Conservation (phyloP, 129 eudicot genomes). For the Flaveria bidentis region DNA sequence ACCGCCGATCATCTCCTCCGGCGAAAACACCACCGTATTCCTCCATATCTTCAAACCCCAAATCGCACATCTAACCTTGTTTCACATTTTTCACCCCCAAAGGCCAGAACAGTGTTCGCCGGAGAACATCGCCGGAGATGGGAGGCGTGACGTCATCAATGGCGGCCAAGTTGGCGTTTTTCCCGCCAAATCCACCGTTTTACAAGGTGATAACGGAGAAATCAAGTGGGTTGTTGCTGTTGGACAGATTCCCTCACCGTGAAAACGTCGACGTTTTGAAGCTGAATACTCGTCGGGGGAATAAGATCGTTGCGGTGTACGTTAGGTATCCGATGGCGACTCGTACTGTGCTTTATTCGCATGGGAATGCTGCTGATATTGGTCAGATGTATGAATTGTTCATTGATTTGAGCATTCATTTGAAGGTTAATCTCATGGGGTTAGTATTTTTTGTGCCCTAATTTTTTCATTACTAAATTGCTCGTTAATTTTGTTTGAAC, state of each 20-base stretch:
- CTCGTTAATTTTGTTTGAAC: not conserved
- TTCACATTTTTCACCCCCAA: conserved; percentile 3
- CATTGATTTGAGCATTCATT: conserved; percentile 72
- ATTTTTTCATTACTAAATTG: not conserved
- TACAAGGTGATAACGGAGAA: conserved; percentile 66
- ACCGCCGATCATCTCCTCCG: conserved; percentile 1
- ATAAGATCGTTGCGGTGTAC: conserved; percentile 69
- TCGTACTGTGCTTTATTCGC: conserved; percentile 70
- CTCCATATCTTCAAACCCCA: conserved; percentile 14
- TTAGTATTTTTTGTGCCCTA: conserved; percentile 31
- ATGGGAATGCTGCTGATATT: conserved; percentile 93
- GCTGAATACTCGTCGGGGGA: conserved; percentile 59
- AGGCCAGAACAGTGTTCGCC: not conserved
- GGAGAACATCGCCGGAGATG: conserved; percentile 35
- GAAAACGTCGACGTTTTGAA: conserved; percentile 77
- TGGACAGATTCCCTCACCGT: conserved; percentile 62
- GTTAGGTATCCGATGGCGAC: conserved; percentile 81
- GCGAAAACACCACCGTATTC: not conserved
- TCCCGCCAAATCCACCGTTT: conserved; percentile 85
- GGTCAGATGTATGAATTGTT: conserved; percentile 95
- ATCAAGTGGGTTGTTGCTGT: conserved; percentile 49
- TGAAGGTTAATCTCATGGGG: conserved; percentile 80
- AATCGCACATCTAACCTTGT: not conserved
- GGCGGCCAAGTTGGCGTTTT: conserved; percentile 94
- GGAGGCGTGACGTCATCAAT: conserved; percentile 96